These are phyloP conservation scores for Fusarium sp. DNA, from an alignment of 2,329 filamentous ascomycete species.

Conservation along the genomic window DNA sequence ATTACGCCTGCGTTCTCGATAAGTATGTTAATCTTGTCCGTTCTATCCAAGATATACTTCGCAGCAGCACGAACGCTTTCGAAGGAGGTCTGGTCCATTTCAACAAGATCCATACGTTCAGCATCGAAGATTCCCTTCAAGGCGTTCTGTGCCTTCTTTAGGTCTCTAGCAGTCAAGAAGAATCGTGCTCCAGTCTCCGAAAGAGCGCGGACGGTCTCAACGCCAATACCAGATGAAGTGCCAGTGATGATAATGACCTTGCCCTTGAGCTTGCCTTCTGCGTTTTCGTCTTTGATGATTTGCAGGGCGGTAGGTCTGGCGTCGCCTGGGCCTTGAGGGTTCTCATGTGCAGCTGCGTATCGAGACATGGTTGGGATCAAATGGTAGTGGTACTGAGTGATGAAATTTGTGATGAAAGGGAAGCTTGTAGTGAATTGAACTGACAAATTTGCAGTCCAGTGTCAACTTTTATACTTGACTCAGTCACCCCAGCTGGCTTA, in stretches of 20 bases:
- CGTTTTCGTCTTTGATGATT: slow-evolving; percentile 52
- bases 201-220: slow-evolving; percentile 58
- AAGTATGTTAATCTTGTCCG: slow-evolving; percentile 47
- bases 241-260: slow-evolving; percentile 59
- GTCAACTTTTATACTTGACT: not conserved
- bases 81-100: slow-evolving; percentile 43
- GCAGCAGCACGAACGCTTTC: slow-evolving; percentile 40
- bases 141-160: slow-evolving; percentile 39
- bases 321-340: slow-evolving; percentile 51
- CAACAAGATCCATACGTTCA: slow-evolving; percentile 33
- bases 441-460: too few species aligned
- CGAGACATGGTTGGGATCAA: not conserved
- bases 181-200: slow-evolving; percentile 49
- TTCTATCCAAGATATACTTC: slow-evolving; percentile 31
- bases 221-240: slow-evolving; percentile 55
- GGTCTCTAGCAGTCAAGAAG: slow-evolving; percentile 41
- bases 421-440: not conserved
- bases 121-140: slow-evolving; percentile 25
- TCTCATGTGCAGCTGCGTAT: slow-evolving; percentile 22
- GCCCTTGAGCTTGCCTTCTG: slow-evolving; percentile 47
- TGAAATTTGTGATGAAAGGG: not conserved
- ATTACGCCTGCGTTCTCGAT: slow-evolving; percentile 59
- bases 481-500: not conserved
- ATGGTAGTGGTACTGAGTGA: not conserved
- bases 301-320: slow-evolving; percentile 54